Evolutionary conservation across 495 filamentous ascomycete species (phyloP).

Genomic region (Aspergillus coremiiformis): DNA sequence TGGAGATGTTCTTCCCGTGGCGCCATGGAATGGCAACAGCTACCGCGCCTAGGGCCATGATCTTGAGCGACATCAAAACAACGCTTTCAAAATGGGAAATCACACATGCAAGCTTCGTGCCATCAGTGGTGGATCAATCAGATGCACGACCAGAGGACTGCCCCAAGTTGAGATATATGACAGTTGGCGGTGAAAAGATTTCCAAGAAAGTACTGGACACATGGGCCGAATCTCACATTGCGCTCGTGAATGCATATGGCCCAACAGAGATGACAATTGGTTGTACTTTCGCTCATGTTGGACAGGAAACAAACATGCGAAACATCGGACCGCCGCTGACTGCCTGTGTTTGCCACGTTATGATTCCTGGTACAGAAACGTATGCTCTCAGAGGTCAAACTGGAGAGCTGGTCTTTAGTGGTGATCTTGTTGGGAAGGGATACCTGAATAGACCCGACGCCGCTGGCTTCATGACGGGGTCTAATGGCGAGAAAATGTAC

Average conservation of each 20-base stretch:
- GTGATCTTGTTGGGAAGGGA: slow-evolving; percentile 77
- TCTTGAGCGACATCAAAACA: slow-evolving; percentile 27
- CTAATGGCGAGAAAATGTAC: slow-evolving; percentile 37
- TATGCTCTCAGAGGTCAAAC: slow-evolving; percentile 71
- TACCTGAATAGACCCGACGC: slow-evolving; percentile 71
- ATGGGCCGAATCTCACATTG: slow-evolving; percentile 32
- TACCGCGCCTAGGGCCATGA: slow-evolving; percentile 25
- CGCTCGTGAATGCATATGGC: slow-evolving; percentile 53
- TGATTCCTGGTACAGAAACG: slow-evolving; percentile 57
- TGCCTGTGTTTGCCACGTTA: slow-evolving; percentile 74
- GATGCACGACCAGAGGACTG: slow-evolving; percentile 20
- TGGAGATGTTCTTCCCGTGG: slow-evolving; percentile 34
- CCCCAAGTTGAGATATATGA: slow-evolving; percentile 30
- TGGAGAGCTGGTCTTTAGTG: slow-evolving; percentile 82
- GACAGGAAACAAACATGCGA: slow-evolving; percentile 59
- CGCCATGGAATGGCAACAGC: slow-evolving; percentile 30
- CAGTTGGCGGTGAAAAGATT: slow-evolving; percentile 41
- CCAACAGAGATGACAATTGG: slow-evolving; percentile 91
- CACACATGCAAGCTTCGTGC: slow-evolving; percentile 57
- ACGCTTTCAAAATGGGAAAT: slow-evolving; percentile 56
- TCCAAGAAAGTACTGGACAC: slow-evolving; percentile 40
- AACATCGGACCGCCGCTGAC: slow-evolving; percentile 82
- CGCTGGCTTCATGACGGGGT: slow-evolving; percentile 34
- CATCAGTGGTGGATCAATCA: slow-evolving; percentile 24
- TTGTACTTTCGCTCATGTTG: slow-evolving; percentile 68